These are phyloP conservation scores for Bacidia gigantensis DNA, from an alignment of 495 filamentous ascomycete genomes.

Conservation along the genomic window DNA sequence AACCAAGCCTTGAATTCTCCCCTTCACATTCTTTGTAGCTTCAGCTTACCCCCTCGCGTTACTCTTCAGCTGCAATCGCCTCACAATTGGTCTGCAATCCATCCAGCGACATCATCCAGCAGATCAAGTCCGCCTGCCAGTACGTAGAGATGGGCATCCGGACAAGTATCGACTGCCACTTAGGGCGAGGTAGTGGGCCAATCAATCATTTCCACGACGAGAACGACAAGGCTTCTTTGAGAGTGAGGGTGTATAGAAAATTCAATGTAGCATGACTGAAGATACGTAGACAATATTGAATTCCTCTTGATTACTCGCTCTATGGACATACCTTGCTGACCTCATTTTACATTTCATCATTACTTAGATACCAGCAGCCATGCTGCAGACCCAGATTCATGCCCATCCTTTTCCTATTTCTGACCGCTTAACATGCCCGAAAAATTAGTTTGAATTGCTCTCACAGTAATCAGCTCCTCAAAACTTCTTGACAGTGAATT, in stretches of 20 bases:
- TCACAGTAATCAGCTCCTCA: too few species aligned
- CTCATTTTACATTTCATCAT: background rate
- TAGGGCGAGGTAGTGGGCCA: conserved; percentile 75
- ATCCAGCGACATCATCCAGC: conserved; percentile 43
- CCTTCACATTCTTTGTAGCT: too few species aligned
- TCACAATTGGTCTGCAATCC: conserved; percentile 66
- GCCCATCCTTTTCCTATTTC: background rate
- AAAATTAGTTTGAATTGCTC: too few species aligned
- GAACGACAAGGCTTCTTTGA: background rate
- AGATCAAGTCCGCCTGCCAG: conserved; percentile 55
- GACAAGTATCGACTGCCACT: conserved; percentile 41
- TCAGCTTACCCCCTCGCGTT: background rate
- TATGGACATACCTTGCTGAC: background rate
- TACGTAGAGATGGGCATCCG: conserved; percentile 80
- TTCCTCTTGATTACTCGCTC: background rate
- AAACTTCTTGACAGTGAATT: too few species aligned
- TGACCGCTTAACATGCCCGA: background rate
- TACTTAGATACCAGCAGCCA: background rate
- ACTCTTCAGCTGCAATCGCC: conserved; percentile 61
- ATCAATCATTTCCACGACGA: conserved; percentile 75
- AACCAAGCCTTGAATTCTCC: too few species aligned
- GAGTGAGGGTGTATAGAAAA: background rate
- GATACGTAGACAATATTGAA: background rate
- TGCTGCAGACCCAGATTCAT: background rate
- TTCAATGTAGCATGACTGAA: background rate